Evolutionary conservation across 495 filamentous ascomycete genomes (phyloP), one percentile per base, ranked within the genome.

Genomic region (Trichoderma erinaceum): DNA sequence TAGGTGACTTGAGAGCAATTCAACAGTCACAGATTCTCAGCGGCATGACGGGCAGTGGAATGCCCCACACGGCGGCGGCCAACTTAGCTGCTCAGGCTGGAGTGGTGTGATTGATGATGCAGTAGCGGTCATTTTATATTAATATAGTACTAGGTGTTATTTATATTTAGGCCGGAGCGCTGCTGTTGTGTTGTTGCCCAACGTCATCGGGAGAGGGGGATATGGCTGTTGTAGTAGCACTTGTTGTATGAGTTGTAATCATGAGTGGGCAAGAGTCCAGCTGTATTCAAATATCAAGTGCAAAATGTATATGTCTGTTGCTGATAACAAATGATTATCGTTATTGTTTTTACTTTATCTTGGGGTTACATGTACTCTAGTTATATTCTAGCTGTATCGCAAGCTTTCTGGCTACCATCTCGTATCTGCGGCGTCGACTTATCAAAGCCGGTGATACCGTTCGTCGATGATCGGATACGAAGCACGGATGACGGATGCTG

Each of bases 51-150:
- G 35, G 35, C 35, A 38, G 0, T 38, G 35, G 35, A 38, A 38
- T 2, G 35, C 48, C 16, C 48, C 48, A 18, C 16, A 52, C 16
- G 3, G 48, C 18, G 18, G 18, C 48, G 16, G 7, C 48, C 1
- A 52, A 25, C 5, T 38, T 38, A 10, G 5, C 5, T 38, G 35
- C 35, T 38, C 35, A 7, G 35, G 35, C 35, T 38, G 35, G 21
- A 52, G 48, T 52, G 48, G 48, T 52, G 48, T 52, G 48, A 52
- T 52, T 18, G 48, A n/a, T 46, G 43, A 46, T 52, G 48, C 48
- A 23, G 48, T n/a, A 52, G 18, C 44, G 18, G 44, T 48, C 44
- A 48, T n/a, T n/a, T 4, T 48, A n/a, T 48, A 48, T 48, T 15
- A 16, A 48, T 48, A 11, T 48, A 12, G 43, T 16, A 44, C 5